Evolutionary conservation across 805 yeast species (phyloP).

Genomic region (Myxozyma lipomycoides): DNA sequence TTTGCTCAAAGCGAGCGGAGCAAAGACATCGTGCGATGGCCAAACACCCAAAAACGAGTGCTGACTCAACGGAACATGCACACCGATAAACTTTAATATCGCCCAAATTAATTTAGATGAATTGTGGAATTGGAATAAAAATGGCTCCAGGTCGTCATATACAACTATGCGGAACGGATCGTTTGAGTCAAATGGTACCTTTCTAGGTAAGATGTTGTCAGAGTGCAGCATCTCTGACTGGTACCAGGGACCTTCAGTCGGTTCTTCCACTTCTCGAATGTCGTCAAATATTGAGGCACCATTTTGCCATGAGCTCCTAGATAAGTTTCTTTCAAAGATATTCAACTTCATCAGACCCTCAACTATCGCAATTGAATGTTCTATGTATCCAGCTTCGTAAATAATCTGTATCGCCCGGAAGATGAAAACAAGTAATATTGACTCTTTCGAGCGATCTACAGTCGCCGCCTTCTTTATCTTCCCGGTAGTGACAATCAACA

Average conservation of each 20-base stretch:
- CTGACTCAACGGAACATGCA: constrained; percentile 4
- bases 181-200: neutral
- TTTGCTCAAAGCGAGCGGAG: too few relatives aligned
- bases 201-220: constrained; percentile 1
- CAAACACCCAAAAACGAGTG: too few relatives aligned
- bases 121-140: constrained; percentile 10
- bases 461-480: neutral
- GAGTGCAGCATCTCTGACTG: neutral
- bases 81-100: constrained; percentile 24
- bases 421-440: constrained; percentile 1
- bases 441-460: constrained; percentile 2
- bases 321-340: neutral
- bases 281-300: neutral
- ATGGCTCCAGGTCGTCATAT: constrained; percentile 26
- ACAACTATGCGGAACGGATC: constrained; percentile 27
- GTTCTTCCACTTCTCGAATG: neutral
- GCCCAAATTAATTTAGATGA: constrained; percentile 17
- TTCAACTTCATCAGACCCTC: constrained; percentile 29
- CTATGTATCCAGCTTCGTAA: constrained; percentile 28
- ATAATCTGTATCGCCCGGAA: constrained; percentile 6
- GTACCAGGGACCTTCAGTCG: neutral
- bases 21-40: too few relatives aligned
- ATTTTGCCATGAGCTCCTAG: neutral
- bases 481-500: neutral
- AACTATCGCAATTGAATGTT: constrained; percentile 26